These are phyloP conservation scores for Saturnispora quitensis DNA, from an alignment of 805 yeast species.

Conservation along the genomic window DNA sequence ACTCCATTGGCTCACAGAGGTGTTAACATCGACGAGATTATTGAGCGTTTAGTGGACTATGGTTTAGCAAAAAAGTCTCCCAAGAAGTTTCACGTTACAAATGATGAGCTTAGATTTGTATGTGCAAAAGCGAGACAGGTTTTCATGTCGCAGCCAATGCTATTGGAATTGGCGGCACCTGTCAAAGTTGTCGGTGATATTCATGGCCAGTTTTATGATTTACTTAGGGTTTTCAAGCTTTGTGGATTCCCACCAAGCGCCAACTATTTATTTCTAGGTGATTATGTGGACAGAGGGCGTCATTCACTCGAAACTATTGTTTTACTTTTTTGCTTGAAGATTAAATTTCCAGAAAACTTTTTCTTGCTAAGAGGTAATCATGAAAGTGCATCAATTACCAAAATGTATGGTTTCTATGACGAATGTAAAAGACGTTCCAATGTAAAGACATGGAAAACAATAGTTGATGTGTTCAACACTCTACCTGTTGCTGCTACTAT, in stretches of 20 bases:
- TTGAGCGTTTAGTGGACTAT: constrained; percentile 47
- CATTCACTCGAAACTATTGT: constrained; percentile 48
- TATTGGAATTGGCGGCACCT: constrained; percentile 62
- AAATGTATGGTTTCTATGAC: constrained; percentile 52
- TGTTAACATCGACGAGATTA: constrained; percentile 52
- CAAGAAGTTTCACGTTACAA: constrained; percentile 41
- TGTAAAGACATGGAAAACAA: constrained; percentile 40
- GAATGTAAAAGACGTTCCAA: constrained; percentile 48
- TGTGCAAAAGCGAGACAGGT: constrained; percentile 51
- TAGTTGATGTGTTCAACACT: constrained; percentile 49
- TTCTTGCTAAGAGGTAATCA: constrained; percentile 54
- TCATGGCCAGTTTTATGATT: constrained; percentile 57
- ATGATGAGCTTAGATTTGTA: constrained; percentile 46
- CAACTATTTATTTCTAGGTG: constrained; percentile 49
- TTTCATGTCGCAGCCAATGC: constrained; percentile 54
- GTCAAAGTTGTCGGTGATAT: constrained; percentile 80
- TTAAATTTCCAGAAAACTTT: constrained; percentile 52
- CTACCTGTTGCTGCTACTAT: constrained; percentile 56
- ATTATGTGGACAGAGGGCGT: constrained; percentile 52
- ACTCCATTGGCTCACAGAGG: neutral
- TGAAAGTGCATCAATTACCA: constrained; percentile 50
- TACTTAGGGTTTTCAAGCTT: constrained; percentile 44
- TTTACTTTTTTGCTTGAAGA: constrained; percentile 42
- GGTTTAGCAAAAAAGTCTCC: constrained; percentile 37
- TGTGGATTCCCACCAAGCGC: constrained; percentile 53